These are phyloP conservation scores for Haplosporangium sp. DNA, from an alignment of 371 early-diverging fungal genomes.

Conservation along the genomic window DNA sequence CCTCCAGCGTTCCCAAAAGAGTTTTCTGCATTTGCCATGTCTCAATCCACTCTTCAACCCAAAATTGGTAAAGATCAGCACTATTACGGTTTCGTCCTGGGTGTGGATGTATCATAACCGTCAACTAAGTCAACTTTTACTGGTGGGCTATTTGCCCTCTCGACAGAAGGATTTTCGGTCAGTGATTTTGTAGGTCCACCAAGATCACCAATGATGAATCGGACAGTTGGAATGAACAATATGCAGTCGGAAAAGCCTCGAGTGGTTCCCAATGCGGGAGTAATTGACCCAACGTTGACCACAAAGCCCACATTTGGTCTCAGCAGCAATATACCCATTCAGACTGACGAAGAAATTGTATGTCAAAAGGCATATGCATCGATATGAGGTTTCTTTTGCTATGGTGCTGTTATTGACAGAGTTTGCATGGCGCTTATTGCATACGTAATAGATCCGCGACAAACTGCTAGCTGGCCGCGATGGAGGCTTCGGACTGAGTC, in stretches of 20 bases:
- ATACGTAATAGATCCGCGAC: constrained; percentile 18
- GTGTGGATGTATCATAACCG: too few relatives aligned
- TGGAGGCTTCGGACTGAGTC: constrained; percentile 13
- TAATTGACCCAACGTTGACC: not conserved
- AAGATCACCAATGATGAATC: constrained; percentile 11
- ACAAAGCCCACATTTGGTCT: constrained; percentile 7
- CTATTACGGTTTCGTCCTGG: too few relatives aligned
- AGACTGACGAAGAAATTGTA: constrained; percentile 27
- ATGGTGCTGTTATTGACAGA: not conserved
- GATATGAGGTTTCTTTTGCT: too few relatives aligned
- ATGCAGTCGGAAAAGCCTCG: constrained; percentile 20
- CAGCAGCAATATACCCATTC: constrained; percentile 17
- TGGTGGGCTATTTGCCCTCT: too few relatives aligned
- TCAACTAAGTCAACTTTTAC: too few relatives aligned
- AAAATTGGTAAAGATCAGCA: constrained; percentile 10
- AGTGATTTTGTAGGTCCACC: constrained; percentile 5
- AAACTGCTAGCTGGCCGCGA: constrained; percentile 20
- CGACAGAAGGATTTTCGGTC: constrained; percentile 11
- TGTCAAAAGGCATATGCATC: not conserved
- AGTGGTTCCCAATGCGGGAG: not conserved
- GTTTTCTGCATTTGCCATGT: constrained; percentile 13
- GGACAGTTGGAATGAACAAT: constrained; percentile 5
- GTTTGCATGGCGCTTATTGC: not conserved
- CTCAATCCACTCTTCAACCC: constrained; percentile 12
- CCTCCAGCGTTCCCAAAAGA: constrained; percentile 13